Base-by-base conservation (phyloP, 1,139 yeast genomes). In the Hemisphaericaspora lyxosophila region DNA sequence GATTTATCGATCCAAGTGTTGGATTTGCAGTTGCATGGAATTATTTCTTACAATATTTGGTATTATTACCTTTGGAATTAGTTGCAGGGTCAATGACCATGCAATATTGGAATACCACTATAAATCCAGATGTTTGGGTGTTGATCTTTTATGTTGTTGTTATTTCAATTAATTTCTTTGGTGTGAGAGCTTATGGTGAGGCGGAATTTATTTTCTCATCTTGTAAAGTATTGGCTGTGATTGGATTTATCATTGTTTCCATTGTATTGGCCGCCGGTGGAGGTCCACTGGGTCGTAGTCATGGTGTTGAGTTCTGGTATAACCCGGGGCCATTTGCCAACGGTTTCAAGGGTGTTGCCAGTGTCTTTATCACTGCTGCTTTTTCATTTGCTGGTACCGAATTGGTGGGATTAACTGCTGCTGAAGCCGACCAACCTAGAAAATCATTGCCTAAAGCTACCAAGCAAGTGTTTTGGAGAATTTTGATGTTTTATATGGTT, bases 11-110 rank as follows among this genome's bases (percentile, higher is more conserved):
- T 35, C 71, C 73, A 3, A 61, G 67, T n/a, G 50, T 65, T 16
- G 73, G 73, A 0, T 67, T 67, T 51, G 69, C 73, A 3, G 65
- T 67, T 8, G 73, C 70, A 5, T 67, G 73, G 73, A 68, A 68
- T 46, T 67, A 68, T 52, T 66, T 65, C 41, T 55, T 66, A 51
- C 73, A 65, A 45, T 67, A 61, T 35, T 55, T 66, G 20, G 64
- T 60, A 2, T 46, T 60, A 25, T 45, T 60, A 27, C 66, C 66
- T 0, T 55, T 61, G 34, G 73, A 67, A 44, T 53, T 67, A 35
- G 71, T 67, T 16, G 71, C 73, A 0, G 73, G 66, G 4, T 62
- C 71, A 5, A 65, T 67, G 34, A 64, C 71, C 3, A 57, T 67
- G 52, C 59, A 64, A 43, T 69, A 64, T 45, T 69, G 75, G 74